These are phyloP conservation scores for Mortierella sp. DNA, from an alignment of 371 early-diverging fungal species.

Conservation along the genomic window DNA sequence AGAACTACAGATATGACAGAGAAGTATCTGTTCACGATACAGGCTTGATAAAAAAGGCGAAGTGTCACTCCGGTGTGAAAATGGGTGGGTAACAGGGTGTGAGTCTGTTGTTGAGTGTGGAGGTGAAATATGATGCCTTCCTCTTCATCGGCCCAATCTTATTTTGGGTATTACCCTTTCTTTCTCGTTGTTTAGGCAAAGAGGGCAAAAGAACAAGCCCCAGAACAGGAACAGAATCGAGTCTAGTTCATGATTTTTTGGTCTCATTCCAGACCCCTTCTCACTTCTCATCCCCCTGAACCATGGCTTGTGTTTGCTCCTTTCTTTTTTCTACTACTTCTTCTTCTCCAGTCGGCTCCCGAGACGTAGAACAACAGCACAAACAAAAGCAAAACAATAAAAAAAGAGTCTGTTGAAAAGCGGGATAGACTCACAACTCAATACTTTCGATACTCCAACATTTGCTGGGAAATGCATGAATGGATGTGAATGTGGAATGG, in stretches of 20 bases:
- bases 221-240: too few species aligned
- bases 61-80: neutral
- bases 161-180: neutral
- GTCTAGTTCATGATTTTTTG: neutral
- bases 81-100: neutral
- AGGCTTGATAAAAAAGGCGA: too few species aligned
- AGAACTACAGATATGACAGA: too few species aligned
- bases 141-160: neutral
- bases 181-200: neutral
- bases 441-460: neutral
- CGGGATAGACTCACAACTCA: neutral
- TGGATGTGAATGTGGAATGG: neutral
- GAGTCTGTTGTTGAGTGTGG: neutral
- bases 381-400: neutral
- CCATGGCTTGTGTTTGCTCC: neutral
- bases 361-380: neutral
- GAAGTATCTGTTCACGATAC: too few species aligned
- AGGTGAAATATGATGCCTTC: too few species aligned
- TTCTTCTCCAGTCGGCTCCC: neutral
- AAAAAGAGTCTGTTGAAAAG: neutral
- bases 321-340: neutral
- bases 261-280: conserved; percentile 1
- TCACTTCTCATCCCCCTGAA: neutral
- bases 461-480: neutral
- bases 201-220: too few species aligned